Evolutionary conservation across 192 early-diverging fungal genomes (phyloP), one percentile per base, ranked within the genome.

Genomic region (Jimgerdemannia lactiflua): DNA sequence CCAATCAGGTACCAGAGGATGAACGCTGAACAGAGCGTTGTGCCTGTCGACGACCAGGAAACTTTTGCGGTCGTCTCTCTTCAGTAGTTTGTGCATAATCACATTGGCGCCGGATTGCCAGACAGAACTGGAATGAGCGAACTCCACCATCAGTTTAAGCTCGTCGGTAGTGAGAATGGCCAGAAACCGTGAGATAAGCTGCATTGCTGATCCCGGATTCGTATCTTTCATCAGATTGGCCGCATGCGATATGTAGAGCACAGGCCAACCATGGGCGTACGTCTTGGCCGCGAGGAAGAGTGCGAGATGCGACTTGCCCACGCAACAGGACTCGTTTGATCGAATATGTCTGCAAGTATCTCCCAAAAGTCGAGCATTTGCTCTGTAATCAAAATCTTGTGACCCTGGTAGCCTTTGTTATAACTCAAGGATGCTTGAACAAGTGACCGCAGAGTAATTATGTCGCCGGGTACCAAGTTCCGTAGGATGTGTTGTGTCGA

Each of bases 41-140:
- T 81, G 79, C n/a, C 74, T 75, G 67, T 81, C 79, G 65, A 81
- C 65, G 74, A 81, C 29, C 65, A 78, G 72, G 41, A 81, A 67
- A 41, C 72, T 17, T 41, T 72, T 75, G 49, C 29, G 42, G 40
- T 77, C 64, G 29, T 39, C 14, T 7, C 4, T 42, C 42, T 49
- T 78, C 71, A 75, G 69, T 0, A 75, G 67, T 18, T n/a, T 0
- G 0, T 65, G 14, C 39, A 80, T 76, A 42, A 42, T 66, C 64
- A 10, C 4, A 4, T n/a, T 70, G 29, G 29, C 29, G 29, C 1
- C 29, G 29, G 29, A n/a, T n/a, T n/a, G n/a, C n/a, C n/a, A n/a
- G n/a, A n/a, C n/a, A n/a, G 29, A 29, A 29, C 29, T 29, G 29
- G 1, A 29, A 29, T 29, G 29, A 29, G 29, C 29, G 29, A 29